Conservation (phyloP, 139 green algal genomes). For the Pleodorina starrii region DNA sequence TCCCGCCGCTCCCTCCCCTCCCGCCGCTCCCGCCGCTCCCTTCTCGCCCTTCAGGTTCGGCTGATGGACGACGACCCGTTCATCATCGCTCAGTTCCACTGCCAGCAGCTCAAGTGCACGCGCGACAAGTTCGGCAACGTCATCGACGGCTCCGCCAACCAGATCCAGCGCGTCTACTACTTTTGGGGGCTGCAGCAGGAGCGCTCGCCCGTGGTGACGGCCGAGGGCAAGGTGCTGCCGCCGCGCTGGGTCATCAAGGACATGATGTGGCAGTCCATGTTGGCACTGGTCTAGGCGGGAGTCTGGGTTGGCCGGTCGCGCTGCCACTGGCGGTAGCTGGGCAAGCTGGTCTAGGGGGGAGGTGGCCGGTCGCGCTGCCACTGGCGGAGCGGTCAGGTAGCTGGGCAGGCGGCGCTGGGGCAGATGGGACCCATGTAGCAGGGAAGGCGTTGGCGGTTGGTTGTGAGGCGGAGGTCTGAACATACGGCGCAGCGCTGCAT, state of each 20-base stretch:
- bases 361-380: too few species aligned
- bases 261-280: conserved; percentile 86
- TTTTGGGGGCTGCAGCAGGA: conserved; percentile 88
- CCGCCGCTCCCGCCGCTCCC: neutral
- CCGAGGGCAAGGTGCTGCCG: conserved; percentile 81
- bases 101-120: conserved; percentile 92
- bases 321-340: too few species aligned
- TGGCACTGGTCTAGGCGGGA: conserved; percentile 71
- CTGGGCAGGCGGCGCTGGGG: too few species aligned
- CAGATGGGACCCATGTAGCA: too few species aligned
- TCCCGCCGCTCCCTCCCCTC: neutral
- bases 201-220: conserved; percentile 73
- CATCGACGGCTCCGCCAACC: conserved; percentile 81
- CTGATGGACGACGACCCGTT: conserved; percentile 87
- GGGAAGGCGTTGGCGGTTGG: too few species aligned
- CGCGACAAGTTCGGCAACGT: conserved; percentile 95
- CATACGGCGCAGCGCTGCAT: too few species aligned
- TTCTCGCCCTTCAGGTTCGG: neutral
- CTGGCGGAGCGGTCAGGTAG: too few species aligned
- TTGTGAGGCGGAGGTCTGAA: too few species aligned
- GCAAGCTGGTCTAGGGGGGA: too few species aligned
- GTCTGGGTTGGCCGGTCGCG: too few species aligned
- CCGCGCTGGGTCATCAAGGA: conserved; percentile 91
- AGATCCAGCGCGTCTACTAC: conserved; percentile 37
- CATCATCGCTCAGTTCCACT: conserved; percentile 86